Evolutionary conservation across 2,329 filamentous ascomycete genomes (phyloP), one percentile per base, ranked within the genome.

Genomic region (Calonectria montana): DNA sequence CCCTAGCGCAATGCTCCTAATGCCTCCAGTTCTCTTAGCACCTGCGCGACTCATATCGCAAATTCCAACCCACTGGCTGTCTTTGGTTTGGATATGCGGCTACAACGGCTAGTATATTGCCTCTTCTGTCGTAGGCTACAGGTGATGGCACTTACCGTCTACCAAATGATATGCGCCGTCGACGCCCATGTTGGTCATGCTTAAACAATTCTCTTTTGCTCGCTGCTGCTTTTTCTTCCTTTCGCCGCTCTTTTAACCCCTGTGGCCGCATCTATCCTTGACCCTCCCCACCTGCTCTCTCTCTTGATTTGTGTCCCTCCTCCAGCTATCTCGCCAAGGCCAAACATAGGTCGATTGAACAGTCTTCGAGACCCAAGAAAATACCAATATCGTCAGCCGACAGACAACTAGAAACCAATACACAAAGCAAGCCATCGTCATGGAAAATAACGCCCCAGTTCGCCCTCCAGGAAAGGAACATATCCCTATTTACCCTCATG

Each of bases 401-500:
- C 29, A 31, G 29, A 31, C 29, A 31, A 31, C 29, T 31, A 31
- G 5, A 31, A 31, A 31, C 29, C 29, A 31, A 31, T 31, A 31
- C 29, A 9, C 41, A 50, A 21, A 15, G 37, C 41, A 8, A 21
- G 7, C 4, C 29, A 5, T 31, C n/a, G 35, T 15, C 31, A 67
- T 53, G 16, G 29, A 31, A 31, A 64, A 31, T 8, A 45, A 25
- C 48, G 23, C 23, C 45, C 21, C 61, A 21, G 31, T 48, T 21
- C 67, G 67, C 37, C 29, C 27, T 43, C 35, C 45, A 18, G 61
- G 67, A 13, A 65, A 65, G 50, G 61, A 65, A 13, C 67, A 69
- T 23, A 59, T 88, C 29, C 86, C 86, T n/a, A 67, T 82, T 29
- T 87, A 86, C 47, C 86, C 87, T 18, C 80, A 76, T 43, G 83